phyloP scores from a whole-genome alignment of 441 rosid genomes.

The Euphorbia neoarborescens region DNA sequence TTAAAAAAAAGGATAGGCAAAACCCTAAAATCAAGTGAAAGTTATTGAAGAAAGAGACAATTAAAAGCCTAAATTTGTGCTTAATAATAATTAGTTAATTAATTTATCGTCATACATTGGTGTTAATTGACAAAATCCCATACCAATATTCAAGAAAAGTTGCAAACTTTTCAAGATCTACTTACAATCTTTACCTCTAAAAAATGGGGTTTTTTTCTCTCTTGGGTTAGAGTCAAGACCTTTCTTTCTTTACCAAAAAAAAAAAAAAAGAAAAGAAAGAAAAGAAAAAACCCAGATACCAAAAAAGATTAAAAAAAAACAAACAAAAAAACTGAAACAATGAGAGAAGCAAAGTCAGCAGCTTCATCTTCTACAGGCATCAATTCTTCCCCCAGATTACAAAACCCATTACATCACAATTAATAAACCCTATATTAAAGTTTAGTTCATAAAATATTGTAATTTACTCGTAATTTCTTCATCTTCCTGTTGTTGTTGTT shows the following conservation, averaged over 20 bases:
- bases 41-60: not conserved
- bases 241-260: not conserved
- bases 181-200: conserved; percentile 25
- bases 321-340: no score
- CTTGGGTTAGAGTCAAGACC: conserved; percentile 31
- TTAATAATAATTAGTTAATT: not conserved
- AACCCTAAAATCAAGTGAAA: conserved; percentile 16
- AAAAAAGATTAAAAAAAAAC: conserved; percentile 9
- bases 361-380: conserved; percentile 42
- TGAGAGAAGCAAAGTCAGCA: conserved; percentile 49
- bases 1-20: not conserved
- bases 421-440: not conserved
- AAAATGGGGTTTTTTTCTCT: conserved; percentile 25
- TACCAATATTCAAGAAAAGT: conserved; percentile 34
- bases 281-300: conserved; percentile 2
- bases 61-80: not conserved
- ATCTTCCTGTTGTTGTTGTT: not conserved
- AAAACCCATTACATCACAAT: not conserved
- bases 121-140: conserved; percentile 20
- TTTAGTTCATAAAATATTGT: not conserved
- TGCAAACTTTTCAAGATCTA: conserved; percentile 12
- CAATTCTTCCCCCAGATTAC: conserved; percentile 6
- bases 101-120: conserved; percentile 13
- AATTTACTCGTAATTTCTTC: not conserved
- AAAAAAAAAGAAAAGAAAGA: conserved; percentile 23